Evolutionary conservation across 2,329 filamentous ascomycete species (phyloP).

Genomic region (Aspergillus hortae): DNA sequence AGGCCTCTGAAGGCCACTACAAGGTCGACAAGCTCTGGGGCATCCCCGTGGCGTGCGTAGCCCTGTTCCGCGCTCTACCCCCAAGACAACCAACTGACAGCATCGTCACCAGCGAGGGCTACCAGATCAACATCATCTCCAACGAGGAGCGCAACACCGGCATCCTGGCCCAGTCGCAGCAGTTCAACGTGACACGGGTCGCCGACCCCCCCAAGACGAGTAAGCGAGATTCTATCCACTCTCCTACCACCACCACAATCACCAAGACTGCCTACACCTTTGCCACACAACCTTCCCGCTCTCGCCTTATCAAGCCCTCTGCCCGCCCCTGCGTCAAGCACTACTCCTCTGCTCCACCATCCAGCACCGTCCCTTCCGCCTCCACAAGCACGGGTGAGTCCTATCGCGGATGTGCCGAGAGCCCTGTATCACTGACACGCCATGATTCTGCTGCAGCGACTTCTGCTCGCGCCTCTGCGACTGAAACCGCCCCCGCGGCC

Average conservation of each 20-base stretch:
- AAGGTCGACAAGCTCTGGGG: conserved; percentile 30
- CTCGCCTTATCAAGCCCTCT: conserved; percentile 4
- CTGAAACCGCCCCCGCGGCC: conserved; percentile 14
- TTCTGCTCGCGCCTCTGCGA: conserved; percentile 11
- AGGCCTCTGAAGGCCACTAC: conserved; percentile 34
- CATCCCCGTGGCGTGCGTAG: conserved; percentile 21
- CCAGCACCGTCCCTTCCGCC: conserved; percentile 20
- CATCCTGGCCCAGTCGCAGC: conserved; percentile 41
- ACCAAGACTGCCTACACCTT: conserved; percentile 4
- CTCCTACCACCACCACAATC: conserved; percentile 10
- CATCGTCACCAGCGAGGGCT: conserved; percentile 26
- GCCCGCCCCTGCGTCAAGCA: conserved; percentile 14
- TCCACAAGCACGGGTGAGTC: conserved; percentile 26
- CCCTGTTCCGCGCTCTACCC: neutral
- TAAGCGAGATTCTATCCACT: conserved; percentile 20
- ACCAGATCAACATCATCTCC: conserved; percentile 43
- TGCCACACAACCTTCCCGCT: conserved; percentile 3
- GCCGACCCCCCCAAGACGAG: conserved; percentile 15
- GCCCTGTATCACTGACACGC: conserved; percentile 10
- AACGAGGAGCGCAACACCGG: conserved; percentile 31
- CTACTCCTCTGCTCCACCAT: conserved; percentile 14
- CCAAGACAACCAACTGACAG: conserved; percentile 4
- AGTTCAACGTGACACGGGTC: conserved; percentile 21
- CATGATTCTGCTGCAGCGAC: conserved; percentile 2
- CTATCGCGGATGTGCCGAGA: neutral